These are phyloP conservation scores for Zymoseptoria tritici DNA, from an alignment of 2,329 filamentous ascomycete species.

Conservation along the genomic window DNA sequence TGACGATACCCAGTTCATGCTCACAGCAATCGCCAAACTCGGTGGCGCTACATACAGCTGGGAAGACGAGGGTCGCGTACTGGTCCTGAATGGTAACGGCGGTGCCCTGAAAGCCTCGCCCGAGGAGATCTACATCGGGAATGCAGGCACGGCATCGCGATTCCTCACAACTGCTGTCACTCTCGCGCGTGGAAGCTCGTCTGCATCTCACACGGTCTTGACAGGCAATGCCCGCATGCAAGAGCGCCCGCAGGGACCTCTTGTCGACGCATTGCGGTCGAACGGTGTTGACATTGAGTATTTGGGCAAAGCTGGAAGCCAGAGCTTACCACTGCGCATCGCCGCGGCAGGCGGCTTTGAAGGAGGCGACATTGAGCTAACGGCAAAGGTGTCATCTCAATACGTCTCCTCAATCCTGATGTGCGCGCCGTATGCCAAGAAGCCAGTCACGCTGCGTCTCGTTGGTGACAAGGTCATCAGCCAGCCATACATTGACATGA, in stretches of 20 bases:
- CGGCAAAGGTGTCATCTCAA: constrained; percentile 95
- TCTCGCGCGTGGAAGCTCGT: constrained; percentile 60
- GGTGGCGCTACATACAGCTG: constrained; percentile 83
- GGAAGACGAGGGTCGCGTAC: constrained; percentile 88
- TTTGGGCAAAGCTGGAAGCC: constrained; percentile 70
- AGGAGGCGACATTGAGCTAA: constrained; percentile 82
- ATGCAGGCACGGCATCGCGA: constrained; percentile 90
- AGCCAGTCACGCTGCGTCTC: constrained; percentile 79
- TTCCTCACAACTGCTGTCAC: constrained; percentile 90
- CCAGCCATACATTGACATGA: constrained; percentile 98
- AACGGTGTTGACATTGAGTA: constrained; percentile 89
- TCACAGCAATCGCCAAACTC: constrained; percentile 78
- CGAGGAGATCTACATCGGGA: constrained; percentile 81
- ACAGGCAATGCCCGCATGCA: constrained; percentile 97
- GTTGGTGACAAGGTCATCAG: constrained; percentile 97
- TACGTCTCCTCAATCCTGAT: constrained; percentile 96
- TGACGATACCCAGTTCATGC: constrained; percentile 95
- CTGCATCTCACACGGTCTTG: constrained; percentile 63
- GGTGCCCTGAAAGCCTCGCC: constrained; percentile 70
- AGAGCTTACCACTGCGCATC: constrained; percentile 77
- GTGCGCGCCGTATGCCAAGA: constrained; percentile 94
- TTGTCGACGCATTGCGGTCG: constrained; percentile 78
- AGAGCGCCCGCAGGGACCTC: constrained; percentile 81
- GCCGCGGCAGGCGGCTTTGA: constrained; percentile 74
- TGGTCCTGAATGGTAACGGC: constrained; percentile 86